A percentile compares a stretch with the other conserved stretches of the same genome.
Conservation (phyloP, 2,329 filamentous ascomycete genomes). For the Pseudocercospora musae region DNA sequence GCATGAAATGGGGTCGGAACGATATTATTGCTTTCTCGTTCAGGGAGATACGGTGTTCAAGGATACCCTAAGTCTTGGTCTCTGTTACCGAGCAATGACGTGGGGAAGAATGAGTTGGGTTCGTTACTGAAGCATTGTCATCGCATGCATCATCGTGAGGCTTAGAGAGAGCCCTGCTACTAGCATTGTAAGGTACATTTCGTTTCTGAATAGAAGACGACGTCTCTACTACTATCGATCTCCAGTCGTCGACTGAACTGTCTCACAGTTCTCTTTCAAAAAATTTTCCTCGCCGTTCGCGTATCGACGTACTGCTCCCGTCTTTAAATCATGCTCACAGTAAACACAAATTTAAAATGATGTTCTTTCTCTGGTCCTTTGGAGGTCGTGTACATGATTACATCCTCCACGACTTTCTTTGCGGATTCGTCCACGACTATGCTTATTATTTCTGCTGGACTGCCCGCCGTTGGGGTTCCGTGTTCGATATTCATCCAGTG, state of each 20-base stretch:
- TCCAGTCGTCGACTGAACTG: too few relatives aligned
- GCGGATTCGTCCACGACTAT: background rate
- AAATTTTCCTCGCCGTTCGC: background rate
- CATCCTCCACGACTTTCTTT: background rate
- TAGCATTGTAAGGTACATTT: background rate
- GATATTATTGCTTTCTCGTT: background rate
- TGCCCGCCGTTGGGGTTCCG: background rate
- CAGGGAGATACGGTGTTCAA: background rate
- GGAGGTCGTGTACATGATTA: background rate
- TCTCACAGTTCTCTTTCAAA: background rate
- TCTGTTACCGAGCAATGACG: background rate
- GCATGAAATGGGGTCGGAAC: background rate
- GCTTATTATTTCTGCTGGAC: background rate
- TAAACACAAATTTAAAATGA: background rate
- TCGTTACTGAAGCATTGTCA: background rate
- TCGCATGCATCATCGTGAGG: background rate
- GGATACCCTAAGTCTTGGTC: background rate
- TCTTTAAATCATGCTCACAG: background rate
- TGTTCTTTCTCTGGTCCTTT: background rate
- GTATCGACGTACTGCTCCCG: background rate
- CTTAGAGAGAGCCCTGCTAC: too few relatives aligned
- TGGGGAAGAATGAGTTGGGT: background rate
- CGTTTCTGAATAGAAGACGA: background rate
- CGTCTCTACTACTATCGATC: background rate
- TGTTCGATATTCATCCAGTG: background rate